Percentiles rank a stretch among this genome's conserved stretches.
Evolutionary conservation across 192 early-diverging fungal genomes (phyloP).

Genomic region (Coemansia nantahalensis): DNA sequence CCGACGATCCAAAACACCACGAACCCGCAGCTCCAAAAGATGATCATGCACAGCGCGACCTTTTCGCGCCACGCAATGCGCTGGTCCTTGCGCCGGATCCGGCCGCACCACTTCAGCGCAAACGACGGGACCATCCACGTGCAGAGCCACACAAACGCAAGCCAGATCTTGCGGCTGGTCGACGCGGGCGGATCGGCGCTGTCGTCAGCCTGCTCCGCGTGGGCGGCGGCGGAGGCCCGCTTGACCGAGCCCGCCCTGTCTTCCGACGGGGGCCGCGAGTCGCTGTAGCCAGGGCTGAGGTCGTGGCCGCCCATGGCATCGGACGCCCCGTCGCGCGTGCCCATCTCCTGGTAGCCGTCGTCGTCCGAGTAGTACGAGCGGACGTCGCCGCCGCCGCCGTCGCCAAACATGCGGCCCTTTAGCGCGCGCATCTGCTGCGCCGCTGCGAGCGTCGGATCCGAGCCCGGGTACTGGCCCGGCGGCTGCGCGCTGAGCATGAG

Average conservation of each 20-base stretch:
- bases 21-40: slow-evolving; percentile 70
- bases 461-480: slow-evolving; percentile 34
- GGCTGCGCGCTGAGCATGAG: slow-evolving; percentile 51
- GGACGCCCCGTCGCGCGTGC: slow-evolving; percentile 33
- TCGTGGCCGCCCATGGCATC: slow-evolving; percentile 41
- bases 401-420: slow-evolving; percentile 49
- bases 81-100: slow-evolving; percentile 75
- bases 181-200: slow-evolving; percentile 57
- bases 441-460: slow-evolving; percentile 27
- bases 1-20: slow-evolving; percentile 85
- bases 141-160: slow-evolving; percentile 42
- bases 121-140: slow-evolving; percentile 69
- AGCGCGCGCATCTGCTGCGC: slow-evolving; percentile 49
- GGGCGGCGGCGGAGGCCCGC: slow-evolving; percentile 16
- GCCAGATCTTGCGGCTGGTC: slow-evolving; percentile 47
- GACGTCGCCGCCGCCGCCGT: slow-evolving; percentile 54
- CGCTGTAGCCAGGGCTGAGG: slow-evolving; percentile 27
- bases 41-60: slow-evolving; percentile 84
- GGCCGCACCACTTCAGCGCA: slow-evolving; percentile 65
- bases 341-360: slow-evolving; percentile 58
- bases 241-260: slow-evolving; percentile 19
- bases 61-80: slow-evolving; percentile 98
- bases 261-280: slow-evolving; percentile 10
- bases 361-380: slow-evolving; percentile 63
- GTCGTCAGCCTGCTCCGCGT: slow-evolving; percentile 48